phyloP scores from a whole-genome alignment of 257 asterid genomes.

The Orobanche coerulescens region DNA sequence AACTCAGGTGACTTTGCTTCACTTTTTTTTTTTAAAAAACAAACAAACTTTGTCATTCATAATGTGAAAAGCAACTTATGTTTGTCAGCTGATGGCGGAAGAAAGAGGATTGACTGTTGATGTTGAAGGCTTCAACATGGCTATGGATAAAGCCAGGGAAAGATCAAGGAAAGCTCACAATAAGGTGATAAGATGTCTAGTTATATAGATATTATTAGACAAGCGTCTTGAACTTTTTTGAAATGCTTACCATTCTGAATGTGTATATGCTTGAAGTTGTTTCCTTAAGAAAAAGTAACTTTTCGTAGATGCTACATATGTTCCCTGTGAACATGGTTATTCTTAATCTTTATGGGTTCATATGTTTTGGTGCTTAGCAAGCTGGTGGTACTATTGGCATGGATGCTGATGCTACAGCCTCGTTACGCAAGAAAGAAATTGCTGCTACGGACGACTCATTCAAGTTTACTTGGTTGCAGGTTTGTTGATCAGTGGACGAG shows the following conservation, averaged over 20 bases:
- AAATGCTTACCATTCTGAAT: slow-evolving; percentile 6
- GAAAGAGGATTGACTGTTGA: slow-evolving; percentile 88
- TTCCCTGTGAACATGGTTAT: slow-evolving; percentile 13
- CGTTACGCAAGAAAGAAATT: slow-evolving; percentile 69
- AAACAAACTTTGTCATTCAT: neutral
- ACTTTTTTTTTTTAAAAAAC: neutral
- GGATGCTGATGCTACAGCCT: slow-evolving; percentile 95
- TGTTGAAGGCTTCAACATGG: slow-evolving; percentile 54
- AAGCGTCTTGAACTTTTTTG: neutral
- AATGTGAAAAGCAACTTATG: slow-evolving; percentile 17
- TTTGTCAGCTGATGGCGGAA: slow-evolving; percentile 87
- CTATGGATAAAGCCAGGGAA: slow-evolving; percentile 86
- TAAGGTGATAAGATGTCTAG: slow-evolving; percentile 47
- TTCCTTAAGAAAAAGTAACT: slow-evolving; percentile 15
- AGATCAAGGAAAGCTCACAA: slow-evolving; percentile 89
- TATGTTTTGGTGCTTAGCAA: slow-evolving; percentile 39
- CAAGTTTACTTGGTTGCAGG: slow-evolving; percentile 88
- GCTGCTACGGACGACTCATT: slow-evolving; percentile 67
- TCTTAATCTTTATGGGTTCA: slow-evolving; percentile 14
- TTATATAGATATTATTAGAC: slow-evolving; percentile 12
- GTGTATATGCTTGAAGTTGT: neutral
- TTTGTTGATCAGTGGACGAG: slow-evolving; percentile 24
- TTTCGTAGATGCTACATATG: neutral
- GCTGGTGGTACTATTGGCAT: slow-evolving; percentile 63
- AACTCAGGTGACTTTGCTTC: slow-evolving; percentile 62